phyloP scores from a whole-genome alignment of 805 yeast species.

The Candida ortonii region DNA sequence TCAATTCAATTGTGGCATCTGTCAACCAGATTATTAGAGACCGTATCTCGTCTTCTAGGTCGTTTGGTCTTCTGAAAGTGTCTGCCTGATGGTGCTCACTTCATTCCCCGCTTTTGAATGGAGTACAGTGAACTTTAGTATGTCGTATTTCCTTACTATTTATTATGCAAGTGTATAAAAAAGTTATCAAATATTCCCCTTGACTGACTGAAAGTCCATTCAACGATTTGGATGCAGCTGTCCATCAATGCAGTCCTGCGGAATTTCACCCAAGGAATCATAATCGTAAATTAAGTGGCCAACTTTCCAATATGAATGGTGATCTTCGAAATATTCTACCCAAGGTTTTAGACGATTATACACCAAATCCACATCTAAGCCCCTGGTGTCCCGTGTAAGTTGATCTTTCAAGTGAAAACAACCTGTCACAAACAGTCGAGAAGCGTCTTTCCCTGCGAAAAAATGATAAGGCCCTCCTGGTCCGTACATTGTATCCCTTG shows the following conservation, averaged over 20 bases:
- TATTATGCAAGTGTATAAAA: no score
- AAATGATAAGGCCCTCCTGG: slow-evolving; percentile 48
- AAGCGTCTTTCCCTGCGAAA: slow-evolving; percentile 65
- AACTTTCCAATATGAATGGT: slow-evolving; percentile 57
- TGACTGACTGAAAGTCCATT: no score
- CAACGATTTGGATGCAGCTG: slow-evolving; percentile 16
- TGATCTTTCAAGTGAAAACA: slow-evolving; percentile 55
- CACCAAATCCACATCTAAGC: slow-evolving; percentile 42
- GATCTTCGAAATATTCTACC: slow-evolving; percentile 47
- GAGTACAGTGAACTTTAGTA: no score
- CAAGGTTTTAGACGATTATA: slow-evolving; percentile 43
- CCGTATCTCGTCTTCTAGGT: no score
- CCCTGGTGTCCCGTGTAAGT: slow-evolving; percentile 64
- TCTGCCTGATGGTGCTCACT: no score
- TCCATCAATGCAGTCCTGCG: slow-evolving; percentile 37
- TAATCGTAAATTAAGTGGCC: slow-evolving; percentile 47
- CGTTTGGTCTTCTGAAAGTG: no score
- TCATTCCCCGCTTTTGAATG: no score
- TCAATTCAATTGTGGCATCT: slow-evolving; percentile 63
- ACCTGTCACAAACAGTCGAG: slow-evolving; percentile 70
- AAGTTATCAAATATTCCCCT: no score
- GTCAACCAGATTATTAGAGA: slow-evolving; percentile 45
- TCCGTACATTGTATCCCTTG: slow-evolving; percentile 48
- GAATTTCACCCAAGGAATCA: slow-evolving; percentile 46
- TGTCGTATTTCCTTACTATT: no score